phyloP scores from a whole-genome alignment of 345 rosid species.

The Brassica incana region DNA sequence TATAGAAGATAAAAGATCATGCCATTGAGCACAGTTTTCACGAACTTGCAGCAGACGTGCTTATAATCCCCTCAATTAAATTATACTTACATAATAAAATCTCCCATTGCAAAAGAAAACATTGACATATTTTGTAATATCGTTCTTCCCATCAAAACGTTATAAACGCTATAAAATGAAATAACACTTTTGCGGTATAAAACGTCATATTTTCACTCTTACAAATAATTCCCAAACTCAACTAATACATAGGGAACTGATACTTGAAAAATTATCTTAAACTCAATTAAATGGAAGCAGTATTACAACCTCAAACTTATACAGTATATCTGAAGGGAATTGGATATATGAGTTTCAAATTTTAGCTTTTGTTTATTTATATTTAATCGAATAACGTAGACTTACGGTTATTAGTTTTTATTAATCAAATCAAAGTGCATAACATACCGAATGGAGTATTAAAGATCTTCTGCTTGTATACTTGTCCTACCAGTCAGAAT shows the following conservation, averaged over 20 bases:
- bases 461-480: background rate
- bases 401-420: background rate
- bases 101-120: background rate
- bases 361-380: background rate
- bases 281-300: background rate
- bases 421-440: background rate
- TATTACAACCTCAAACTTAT: background rate
- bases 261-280: background rate
- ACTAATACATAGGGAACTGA: too few relatives aligned
- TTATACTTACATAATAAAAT: background rate
- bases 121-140: background rate
- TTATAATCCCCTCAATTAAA: background rate
- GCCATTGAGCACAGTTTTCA: background rate
- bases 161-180: background rate
- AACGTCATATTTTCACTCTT: background rate
- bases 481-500: background rate
- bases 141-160: background rate
- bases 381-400: background rate
- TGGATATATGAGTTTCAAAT: background rate
- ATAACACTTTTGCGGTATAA: background rate
- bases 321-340: background rate
- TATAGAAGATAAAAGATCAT: background rate
- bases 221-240: background rate
- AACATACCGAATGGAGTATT: background rate
- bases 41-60: background rate